phyloP scores from a whole-genome alignment of 148 eudicot genomes.

The Linanthus parryae region DNA sequence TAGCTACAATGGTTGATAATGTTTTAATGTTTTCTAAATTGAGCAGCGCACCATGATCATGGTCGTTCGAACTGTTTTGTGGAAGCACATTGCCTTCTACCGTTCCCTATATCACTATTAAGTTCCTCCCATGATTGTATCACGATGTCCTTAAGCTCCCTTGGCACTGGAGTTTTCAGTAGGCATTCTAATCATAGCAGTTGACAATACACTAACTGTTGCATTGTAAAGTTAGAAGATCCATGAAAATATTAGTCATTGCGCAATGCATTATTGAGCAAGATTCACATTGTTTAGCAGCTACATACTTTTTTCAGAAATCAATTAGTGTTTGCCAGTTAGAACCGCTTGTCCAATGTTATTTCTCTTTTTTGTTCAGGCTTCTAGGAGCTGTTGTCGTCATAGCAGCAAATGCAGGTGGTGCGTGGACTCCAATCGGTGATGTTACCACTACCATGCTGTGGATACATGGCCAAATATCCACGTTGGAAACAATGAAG shows the following conservation, averaged over 20 bases:
- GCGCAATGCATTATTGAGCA: too few species aligned
- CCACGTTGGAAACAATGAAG: slow-evolving; percentile 87
- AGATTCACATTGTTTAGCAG: too few species aligned
- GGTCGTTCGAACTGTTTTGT: too few species aligned
- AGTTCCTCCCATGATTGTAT: too few species aligned
- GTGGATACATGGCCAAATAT: slow-evolving; percentile 98
- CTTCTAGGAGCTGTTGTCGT: slow-evolving; percentile 95
- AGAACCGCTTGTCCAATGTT: too few species aligned
- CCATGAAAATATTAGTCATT: neutral
- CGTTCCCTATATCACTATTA: too few species aligned
- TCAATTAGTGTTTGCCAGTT: too few species aligned
- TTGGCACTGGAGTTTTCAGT: neutral
- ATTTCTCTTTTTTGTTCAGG: slow-evolving; percentile 49
- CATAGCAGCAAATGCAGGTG: slow-evolving; percentile 98
- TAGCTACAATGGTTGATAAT: too few species aligned
- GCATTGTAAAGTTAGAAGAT: neutral
- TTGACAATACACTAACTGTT: neutral
- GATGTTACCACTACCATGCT: slow-evolving; percentile 98
- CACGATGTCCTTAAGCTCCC: neutral
- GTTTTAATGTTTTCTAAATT: too few species aligned
- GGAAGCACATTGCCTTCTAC: too few species aligned
- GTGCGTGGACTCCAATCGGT: slow-evolving; percentile 99
- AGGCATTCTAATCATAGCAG: neutral
- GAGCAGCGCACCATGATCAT: too few species aligned
- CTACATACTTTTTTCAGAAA: neutral